Conservation (phyloP, 179 eudicot genomes). For the Nepenthes alata region DNA sequence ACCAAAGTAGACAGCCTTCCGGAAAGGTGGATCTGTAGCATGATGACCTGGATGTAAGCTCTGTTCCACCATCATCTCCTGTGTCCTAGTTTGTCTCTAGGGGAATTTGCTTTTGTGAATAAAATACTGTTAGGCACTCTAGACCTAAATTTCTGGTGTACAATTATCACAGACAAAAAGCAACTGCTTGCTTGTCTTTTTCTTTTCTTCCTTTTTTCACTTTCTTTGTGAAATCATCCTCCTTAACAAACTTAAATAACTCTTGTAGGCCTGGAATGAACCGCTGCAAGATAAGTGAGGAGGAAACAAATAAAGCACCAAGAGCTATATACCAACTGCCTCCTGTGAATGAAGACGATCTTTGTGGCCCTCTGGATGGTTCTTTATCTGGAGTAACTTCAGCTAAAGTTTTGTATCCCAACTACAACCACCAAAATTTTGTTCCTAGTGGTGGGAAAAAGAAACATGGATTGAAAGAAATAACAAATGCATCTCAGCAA, state of each 20-base stretch:
- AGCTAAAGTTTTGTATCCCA: constrained; percentile 22
- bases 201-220: not conserved
- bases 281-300: constrained; percentile 62
- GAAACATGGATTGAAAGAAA: constrained; percentile 31
- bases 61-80: constrained; percentile 3
- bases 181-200: not conserved
- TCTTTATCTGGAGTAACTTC: constrained; percentile 17
- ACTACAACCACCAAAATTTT: constrained; percentile 13
- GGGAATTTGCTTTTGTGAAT: not conserved
- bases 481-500: constrained; percentile 27
- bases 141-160: too few relatives aligned
- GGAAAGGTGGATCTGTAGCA: constrained; percentile 76
- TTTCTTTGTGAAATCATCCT: not conserved
- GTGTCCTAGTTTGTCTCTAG: not conserved
- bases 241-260: constrained; percentile 9
- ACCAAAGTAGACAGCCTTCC: constrained; percentile 56
- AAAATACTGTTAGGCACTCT: too few relatives aligned
- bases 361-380: constrained; percentile 26
- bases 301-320: constrained; percentile 54
- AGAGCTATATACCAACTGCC: constrained; percentile 33
- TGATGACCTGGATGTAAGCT: constrained; percentile 96
- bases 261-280: constrained; percentile 74
- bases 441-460: constrained; percentile 24
- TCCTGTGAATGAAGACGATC: constrained; percentile 21
- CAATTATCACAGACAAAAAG: too few relatives aligned